Base-by-base conservation (phyloP, 345 rosid genomes). In the Acer saccharum region DNA sequence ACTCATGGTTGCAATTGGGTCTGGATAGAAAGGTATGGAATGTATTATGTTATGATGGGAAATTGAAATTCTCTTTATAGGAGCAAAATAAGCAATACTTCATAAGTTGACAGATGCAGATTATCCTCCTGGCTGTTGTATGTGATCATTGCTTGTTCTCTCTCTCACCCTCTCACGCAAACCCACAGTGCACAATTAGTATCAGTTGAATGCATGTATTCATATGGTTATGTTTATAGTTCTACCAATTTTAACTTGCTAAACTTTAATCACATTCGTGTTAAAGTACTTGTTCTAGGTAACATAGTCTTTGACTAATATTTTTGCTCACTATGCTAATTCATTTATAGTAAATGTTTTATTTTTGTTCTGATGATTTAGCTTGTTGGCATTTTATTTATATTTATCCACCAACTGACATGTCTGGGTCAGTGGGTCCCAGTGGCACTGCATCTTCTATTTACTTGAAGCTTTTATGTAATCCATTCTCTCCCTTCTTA, bases 121-220 rank as follows among this genome's bases (percentile, higher is more conserved):
- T 6, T 29, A 17, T 50, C 58, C 58, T 14, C 58, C 20, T 29
- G 46, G n/a, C 20, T 64, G 43, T 32, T 65, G 18, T 29, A 14
- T 32, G 68, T 65, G 43, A 65, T 32, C 68, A 43, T 68, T 68
- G 54, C 32, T 39, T 68, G 71, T 68, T 68, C 13, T 41, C 11
- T 68, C 29, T 68, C 16, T 20, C 52, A n/a, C 71, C n/a, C 58
- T 54, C 20, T 14, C n/a, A 3, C 4, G 7, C 58, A 50, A 14
- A 13, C 55, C 55, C 55, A 50, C 1, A 50, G n/a, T n/a, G n/a
- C 29, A 68, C 54, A 41, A 0, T 12, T 48, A 18, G 18, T 25
- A 12, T 23, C 17, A 69, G 52, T 69, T 29, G 6, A 48, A 69
- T 52, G 7, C 48, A 4, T 57, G 9, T 55, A 29, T 41, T 61